Conservation (phyloP, 345 rosid species). For the Citrus cavaleriei region DNA sequence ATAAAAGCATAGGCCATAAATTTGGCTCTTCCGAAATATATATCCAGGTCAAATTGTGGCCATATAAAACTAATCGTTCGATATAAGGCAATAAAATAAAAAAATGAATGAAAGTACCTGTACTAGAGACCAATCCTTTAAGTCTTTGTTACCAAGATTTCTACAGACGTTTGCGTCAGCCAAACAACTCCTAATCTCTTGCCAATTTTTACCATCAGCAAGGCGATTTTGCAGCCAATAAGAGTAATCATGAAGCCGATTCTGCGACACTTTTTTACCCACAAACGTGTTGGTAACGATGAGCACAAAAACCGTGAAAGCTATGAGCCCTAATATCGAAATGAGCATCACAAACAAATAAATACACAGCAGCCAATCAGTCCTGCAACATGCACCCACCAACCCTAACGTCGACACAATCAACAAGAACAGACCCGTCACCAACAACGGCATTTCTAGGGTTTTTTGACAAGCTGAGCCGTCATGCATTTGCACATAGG, state of each 20-base stretch:
- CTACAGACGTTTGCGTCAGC: conserved; percentile 20
- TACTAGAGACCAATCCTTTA: neutral
- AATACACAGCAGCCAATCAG: conserved; percentile 14
- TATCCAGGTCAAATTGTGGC: too few species aligned
- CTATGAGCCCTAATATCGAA: conserved; percentile 13
- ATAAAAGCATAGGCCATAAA: too few species aligned
- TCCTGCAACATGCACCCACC: conserved; percentile 20
- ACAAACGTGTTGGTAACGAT: conserved; percentile 24
- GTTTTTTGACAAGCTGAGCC: conserved; percentile 25
- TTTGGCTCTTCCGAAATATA: too few species aligned
- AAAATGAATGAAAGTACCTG: neutral
- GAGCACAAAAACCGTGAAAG: conserved; percentile 14
- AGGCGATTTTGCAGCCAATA: conserved; percentile 25
- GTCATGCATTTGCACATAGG: conserved; percentile 5
- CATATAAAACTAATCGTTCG: too few species aligned
- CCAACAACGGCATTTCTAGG: conserved; percentile 23
- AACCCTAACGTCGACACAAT: conserved; percentile 27
- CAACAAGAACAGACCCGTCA: conserved; percentile 16
- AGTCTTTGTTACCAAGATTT: neutral
- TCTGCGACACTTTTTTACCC: conserved; percentile 14
- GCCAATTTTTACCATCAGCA: conserved; percentile 21
- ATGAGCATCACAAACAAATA: conserved; percentile 22
- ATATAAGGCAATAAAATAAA: neutral
- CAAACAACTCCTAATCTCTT: conserved; percentile 25
- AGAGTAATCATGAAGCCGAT: conserved; percentile 25